These are phyloP conservation scores for Podaxis sp. DNA, from an alignment of 768 basidiomycete species.

Conservation along the genomic window DNA sequence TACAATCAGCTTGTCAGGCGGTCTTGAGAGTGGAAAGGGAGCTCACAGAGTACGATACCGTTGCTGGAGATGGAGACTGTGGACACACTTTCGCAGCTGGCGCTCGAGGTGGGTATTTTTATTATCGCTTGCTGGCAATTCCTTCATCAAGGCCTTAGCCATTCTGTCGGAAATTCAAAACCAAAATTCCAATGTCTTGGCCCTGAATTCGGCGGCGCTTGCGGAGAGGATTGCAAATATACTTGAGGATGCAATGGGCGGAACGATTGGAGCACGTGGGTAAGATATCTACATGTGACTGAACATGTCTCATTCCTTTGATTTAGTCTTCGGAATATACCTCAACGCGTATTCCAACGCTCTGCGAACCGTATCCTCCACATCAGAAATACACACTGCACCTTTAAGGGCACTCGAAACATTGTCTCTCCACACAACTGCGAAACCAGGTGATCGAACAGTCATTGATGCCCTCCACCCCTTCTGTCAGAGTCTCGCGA, in stretches of 20 bases:
- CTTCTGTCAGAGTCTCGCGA: slow-evolving; percentile 37
- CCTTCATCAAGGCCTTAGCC: neutral
- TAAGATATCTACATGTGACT: slow-evolving; percentile 16
- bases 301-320: neutral
- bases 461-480: slow-evolving; percentile 53
- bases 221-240: slow-evolving; percentile 36
- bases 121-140: neutral
- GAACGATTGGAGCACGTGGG: slow-evolving; percentile 52
- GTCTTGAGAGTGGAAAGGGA: slow-evolving; percentile 49
- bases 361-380: slow-evolving; percentile 10
- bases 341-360: slow-evolving; percentile 36
- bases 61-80: slow-evolving; percentile 66
- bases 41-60: slow-evolving; percentile 58
- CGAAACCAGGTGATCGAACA: slow-evolving; percentile 55
- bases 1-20: slow-evolving; percentile 38
- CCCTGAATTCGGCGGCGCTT: slow-evolving; percentile 21
- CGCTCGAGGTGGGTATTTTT: slow-evolving; percentile 28
- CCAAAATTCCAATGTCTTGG: neutral
- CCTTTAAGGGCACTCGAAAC: slow-evolving; percentile 29
- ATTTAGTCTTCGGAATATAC: slow-evolving; percentile 44
- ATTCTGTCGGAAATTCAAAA: neutral
- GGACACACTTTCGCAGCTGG: slow-evolving; percentile 58
- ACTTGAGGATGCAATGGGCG: slow-evolving; percentile 54
- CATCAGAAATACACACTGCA: neutral
- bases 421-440: slow-evolving; percentile 45